Percentiles rank a stretch among this genome's conserved stretches.
Conservation (phyloP, 768 basidiomycete species). For the Pilatotrama ljubarskyi region DNA sequence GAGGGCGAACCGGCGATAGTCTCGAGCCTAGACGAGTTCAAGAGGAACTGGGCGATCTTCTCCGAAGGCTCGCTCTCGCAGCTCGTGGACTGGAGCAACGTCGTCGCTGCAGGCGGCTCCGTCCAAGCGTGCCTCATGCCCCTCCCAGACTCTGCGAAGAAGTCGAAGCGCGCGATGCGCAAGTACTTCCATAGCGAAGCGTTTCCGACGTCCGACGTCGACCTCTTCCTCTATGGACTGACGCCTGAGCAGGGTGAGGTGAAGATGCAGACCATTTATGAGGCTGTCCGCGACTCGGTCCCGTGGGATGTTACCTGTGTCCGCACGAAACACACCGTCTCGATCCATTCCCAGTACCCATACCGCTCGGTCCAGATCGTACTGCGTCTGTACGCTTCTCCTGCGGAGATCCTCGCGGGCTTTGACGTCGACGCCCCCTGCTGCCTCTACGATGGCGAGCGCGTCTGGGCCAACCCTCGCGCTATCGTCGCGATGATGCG, state of each 20-base stretch:
- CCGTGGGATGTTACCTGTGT: conserved; percentile 71
- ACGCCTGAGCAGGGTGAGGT: conserved; percentile 59
- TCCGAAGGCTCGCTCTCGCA: conserved; percentile 62
- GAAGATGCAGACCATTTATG: conserved; percentile 59
- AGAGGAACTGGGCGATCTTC: conserved; percentile 64
- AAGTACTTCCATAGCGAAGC: conserved; percentile 56
- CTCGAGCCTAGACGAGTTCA: conserved; percentile 54
- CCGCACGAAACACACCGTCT: conserved; percentile 64
- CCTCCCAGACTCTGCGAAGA: conserved; percentile 47
- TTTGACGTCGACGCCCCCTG: conserved; percentile 70
- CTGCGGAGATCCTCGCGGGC: conserved; percentile 64
- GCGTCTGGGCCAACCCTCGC: conserved; percentile 62
- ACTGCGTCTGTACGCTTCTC: conserved; percentile 61
- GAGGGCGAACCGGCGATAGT: conserved; percentile 54
- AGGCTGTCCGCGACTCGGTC: conserved; percentile 63
- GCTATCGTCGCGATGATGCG: conserved; percentile 63
- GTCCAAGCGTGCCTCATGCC: conserved; percentile 60
- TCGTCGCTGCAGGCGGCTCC: conserved; percentile 61
- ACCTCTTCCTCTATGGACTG: conserved; percentile 63
- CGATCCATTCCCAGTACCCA: conserved; percentile 65
- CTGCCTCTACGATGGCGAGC: conserved; percentile 53
- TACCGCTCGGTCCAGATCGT: conserved; percentile 69
- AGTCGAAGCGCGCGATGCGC: conserved; percentile 55
- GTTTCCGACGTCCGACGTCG: conserved; percentile 63
- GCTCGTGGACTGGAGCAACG: conserved; percentile 61